Evolutionary conservation across 2,329 filamentous ascomycete genomes (phyloP).

Genomic region (Pseudomassariella vexata): DNA sequence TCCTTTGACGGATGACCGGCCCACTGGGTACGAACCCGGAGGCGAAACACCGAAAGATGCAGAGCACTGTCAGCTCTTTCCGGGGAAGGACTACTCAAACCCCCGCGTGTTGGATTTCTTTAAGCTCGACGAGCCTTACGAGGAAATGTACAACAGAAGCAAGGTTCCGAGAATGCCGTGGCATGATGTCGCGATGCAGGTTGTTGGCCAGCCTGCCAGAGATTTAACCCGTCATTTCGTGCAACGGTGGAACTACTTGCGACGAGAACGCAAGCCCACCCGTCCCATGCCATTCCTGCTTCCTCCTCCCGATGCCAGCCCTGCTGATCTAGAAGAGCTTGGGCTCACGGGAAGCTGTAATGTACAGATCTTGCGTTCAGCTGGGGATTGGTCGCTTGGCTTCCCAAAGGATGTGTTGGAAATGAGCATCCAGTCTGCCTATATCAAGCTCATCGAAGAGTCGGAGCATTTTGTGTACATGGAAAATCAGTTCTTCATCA

Average conservation of each 20-base stretch:
- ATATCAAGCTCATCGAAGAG: constrained; percentile 88
- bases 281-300: constrained; percentile 89
- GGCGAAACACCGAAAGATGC: constrained; percentile 73
- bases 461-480: constrained; percentile 98
- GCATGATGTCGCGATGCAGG: constrained; percentile 98
- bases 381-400: constrained; percentile 85
- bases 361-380: constrained; percentile 90
- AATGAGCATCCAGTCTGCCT: constrained; percentile 92
- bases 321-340: constrained; percentile 77
- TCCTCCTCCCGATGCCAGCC: constrained; percentile 85
- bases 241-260: constrained; percentile 95
- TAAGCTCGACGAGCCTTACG: constrained; percentile 86
- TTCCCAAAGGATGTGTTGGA: constrained; percentile 69
- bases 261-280: constrained; percentile 87
- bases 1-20: constrained; percentile 83
- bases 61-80: constrained; percentile 93
- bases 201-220: constrained; percentile 90
- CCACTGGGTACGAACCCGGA: constrained; percentile 83
- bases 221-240: constrained; percentile 95
- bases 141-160: constrained; percentile 95
- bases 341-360: constrained; percentile 93
- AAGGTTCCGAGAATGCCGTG: constrained; percentile 93
- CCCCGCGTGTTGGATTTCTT: constrained; percentile 94
- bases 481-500: constrained; percentile 98
- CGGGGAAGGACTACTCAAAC: constrained; percentile 97